These are phyloP conservation scores for Clitopilus passeckerianus DNA, from an alignment of 768 basidiomycete genomes.

Conservation along the genomic window DNA sequence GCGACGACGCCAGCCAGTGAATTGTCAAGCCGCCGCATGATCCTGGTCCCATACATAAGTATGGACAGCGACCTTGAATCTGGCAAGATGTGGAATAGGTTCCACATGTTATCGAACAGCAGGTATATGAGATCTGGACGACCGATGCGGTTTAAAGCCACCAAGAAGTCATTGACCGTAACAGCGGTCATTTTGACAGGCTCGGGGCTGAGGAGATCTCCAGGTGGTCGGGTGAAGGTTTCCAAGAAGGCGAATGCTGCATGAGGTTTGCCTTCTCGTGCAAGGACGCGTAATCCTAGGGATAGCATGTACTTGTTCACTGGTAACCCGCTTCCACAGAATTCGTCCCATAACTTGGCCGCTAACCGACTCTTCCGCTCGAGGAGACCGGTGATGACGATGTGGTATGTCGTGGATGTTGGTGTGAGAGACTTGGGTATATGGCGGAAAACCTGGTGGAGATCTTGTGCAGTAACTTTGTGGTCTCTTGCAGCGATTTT, in stretches of 20 bases:
- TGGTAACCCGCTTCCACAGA: constrained; percentile 24
- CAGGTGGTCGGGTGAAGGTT: constrained; percentile 18
- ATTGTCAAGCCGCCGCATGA: constrained; percentile 46
- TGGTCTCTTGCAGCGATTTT: constrained; percentile 38
- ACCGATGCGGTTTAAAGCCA: constrained; percentile 39
- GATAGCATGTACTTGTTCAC: constrained; percentile 46
- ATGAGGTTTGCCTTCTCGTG: constrained; percentile 34
- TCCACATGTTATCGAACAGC: constrained; percentile 63
- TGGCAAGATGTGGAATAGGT: constrained; percentile 53
- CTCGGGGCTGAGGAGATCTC: background rate
- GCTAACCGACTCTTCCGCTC: constrained; percentile 38
- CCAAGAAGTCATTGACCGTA: constrained; percentile 38
- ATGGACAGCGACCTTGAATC: constrained; percentile 52
- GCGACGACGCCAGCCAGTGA: constrained; percentile 46
- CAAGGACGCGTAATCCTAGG: constrained; percentile 45
- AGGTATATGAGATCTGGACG: constrained; percentile 62
- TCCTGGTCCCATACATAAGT: constrained; percentile 56
- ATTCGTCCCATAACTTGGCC: constrained; percentile 35
- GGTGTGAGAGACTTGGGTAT: constrained; percentile 23
- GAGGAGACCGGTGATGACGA: constrained; percentile 50
- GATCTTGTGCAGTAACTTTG: constrained; percentile 11
- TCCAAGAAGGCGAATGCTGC: constrained; percentile 50
- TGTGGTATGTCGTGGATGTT: constrained; percentile 44
- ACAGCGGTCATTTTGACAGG: constrained; percentile 11
- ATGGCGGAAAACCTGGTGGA: background rate